Conservation (phyloP, 768 basidiomycete species). For the Tephrocybe sp. region DNA sequence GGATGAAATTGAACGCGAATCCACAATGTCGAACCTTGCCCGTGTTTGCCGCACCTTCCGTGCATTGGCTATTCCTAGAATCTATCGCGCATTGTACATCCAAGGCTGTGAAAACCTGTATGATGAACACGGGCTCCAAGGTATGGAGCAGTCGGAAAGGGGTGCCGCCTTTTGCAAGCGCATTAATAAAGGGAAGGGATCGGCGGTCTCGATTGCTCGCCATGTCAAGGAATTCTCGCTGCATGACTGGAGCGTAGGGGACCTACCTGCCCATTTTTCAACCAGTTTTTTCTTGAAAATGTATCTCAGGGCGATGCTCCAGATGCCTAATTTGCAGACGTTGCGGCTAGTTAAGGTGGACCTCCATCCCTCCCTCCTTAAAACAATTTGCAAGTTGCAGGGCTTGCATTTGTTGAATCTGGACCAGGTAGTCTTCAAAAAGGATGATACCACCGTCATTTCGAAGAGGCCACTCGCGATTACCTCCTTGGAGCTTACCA, state of each 20-base stretch:
- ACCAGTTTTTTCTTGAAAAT: constrained; percentile 8
- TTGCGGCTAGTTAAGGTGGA: constrained; percentile 1
- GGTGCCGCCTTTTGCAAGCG: constrained; percentile 23
- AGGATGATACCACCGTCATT: not conserved
- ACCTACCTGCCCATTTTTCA: not conserved
- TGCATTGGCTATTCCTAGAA: constrained; percentile 32
- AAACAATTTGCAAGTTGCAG: constrained; percentile 11
- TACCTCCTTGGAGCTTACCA: constrained; percentile 6
- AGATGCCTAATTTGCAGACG: constrained; percentile 16
- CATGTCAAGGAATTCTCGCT: constrained; percentile 26
- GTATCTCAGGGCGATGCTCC: constrained; percentile 13
- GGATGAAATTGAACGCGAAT: constrained; percentile 16
- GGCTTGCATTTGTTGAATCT: constrained; percentile 4
- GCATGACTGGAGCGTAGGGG: constrained; percentile 1
- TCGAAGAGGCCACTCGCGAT: not conserved
- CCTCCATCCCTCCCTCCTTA: constrained; percentile 9
- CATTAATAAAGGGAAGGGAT: constrained; percentile 21
- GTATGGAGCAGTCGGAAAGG: not conserved
- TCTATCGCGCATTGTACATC: constrained; percentile 33
- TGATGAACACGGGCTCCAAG: not conserved
- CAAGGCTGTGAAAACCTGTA: constrained; percentile 1
- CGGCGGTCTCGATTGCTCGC: constrained; percentile 25
- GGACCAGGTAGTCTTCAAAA: not conserved
- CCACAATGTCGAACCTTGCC: constrained; percentile 28
- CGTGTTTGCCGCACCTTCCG: constrained; percentile 43